Evolutionary conservation across 306 rosid genomes (phyloP).

Genomic region (Fagus sylvatica): DNA sequence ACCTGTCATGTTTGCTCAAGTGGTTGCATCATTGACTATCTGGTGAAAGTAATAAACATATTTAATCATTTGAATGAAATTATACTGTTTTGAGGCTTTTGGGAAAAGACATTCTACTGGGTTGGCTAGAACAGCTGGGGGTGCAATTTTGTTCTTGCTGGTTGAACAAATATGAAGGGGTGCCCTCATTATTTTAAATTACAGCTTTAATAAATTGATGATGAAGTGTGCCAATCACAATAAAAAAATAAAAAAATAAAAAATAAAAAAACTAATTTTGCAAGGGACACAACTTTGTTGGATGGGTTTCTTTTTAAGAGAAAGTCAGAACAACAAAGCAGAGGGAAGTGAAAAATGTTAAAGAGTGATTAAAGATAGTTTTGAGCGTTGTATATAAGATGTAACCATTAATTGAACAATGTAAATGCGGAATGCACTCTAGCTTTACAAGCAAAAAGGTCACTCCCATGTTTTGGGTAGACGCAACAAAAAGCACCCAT

Average conservation of each 20-base stretch:
- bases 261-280: background rate
- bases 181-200: background rate
- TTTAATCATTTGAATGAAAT: background rate
- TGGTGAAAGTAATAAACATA: background rate
- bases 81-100: background rate
- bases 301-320: background rate
- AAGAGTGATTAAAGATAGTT: background rate
- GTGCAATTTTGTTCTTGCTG: background rate
- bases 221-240: background rate
- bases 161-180: background rate
- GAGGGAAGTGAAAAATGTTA: too few relatives aligned
- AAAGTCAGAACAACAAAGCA: background rate
- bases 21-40: background rate
- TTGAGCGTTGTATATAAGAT: background rate
- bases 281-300: background rate
- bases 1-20: background rate
- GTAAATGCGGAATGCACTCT: background rate
- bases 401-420: background rate
- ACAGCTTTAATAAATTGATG: background rate
- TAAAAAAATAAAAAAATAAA: background rate
- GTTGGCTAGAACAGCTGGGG: background rate
- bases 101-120: background rate
- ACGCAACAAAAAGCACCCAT: background rate
- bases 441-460: background rate
- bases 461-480: background rate